These are phyloP conservation scores for Collybiopsis confluens DNA, from an alignment of 768 basidiomycete genomes.

Conservation along the genomic window DNA sequence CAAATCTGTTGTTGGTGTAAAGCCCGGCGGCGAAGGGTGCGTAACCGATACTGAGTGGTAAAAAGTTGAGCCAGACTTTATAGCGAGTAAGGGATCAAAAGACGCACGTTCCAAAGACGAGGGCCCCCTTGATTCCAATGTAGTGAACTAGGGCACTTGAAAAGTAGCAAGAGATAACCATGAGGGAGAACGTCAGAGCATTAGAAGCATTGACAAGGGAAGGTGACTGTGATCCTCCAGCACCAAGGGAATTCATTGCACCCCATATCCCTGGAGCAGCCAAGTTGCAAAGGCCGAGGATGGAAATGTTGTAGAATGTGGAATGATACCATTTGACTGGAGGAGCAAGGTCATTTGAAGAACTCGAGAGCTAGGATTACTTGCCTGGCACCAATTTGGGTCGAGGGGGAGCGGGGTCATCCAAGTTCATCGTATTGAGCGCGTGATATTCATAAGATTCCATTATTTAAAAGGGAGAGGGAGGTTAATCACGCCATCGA, in stretches of 20 bases:
- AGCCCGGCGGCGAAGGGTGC: constrained; percentile 9
- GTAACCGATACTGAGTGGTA: constrained; percentile 1
- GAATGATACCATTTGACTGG: constrained; percentile 9
- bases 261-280: constrained; percentile 10
- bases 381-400: too few species aligned
- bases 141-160: not conserved
- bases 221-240: constrained; percentile 7
- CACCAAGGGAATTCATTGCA: constrained; percentile 13
- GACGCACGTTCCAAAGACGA: constrained; percentile 3
- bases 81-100: too few species aligned
- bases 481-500: too few species aligned
- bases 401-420: too few species aligned
- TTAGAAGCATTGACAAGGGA: constrained; percentile 9
- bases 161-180: constrained; percentile 6
- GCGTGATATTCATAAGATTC: too few species aligned
- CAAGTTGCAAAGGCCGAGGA: constrained; percentile 8
- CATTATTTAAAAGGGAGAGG: too few species aligned
- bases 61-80: too few species aligned
- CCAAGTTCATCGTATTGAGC: too few species aligned
- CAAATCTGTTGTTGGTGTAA: constrained; percentile 11
- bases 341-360: not conserved
- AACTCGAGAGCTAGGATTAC: too few species aligned
- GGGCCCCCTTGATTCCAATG: constrained; percentile 5
- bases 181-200: constrained; percentile 2
- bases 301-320: constrained; percentile 4